Conservation (phyloP, 2,329 filamentous ascomycete genomes). For the Escovopsis weberi region DNA sequence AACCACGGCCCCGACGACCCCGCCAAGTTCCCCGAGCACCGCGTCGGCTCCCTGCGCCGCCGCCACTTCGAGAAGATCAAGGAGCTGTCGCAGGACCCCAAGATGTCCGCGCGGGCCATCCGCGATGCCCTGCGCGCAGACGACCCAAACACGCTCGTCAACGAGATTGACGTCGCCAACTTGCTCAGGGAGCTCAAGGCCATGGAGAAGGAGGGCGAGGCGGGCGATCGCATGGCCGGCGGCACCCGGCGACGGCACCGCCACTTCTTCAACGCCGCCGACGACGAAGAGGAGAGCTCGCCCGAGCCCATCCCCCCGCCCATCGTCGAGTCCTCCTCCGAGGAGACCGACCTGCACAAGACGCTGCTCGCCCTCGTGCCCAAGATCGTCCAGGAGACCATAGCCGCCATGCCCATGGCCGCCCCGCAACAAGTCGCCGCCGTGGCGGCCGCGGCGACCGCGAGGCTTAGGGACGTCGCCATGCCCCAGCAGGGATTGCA, state of each 20-base stretch:
- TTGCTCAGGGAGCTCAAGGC: background rate
- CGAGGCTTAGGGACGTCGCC: background rate
- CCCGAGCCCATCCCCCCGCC: background rate
- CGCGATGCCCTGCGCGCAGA: background rate
- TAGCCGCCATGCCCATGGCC: background rate
- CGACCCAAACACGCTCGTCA: background rate
- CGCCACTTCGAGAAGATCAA: constrained; percentile 1
- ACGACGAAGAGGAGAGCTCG: background rate
- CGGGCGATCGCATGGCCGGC: background rate
- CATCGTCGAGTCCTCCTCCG: background rate
- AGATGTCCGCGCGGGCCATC: background rate
- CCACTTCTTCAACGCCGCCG: background rate
- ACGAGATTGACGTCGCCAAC: background rate
- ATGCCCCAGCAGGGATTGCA: background rate
- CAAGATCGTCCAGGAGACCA: constrained; percentile 1
- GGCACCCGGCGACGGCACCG: background rate
- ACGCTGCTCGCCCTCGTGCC: background rate
- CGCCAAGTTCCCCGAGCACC: background rate
- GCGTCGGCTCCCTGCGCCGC: background rate
- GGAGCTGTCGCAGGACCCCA: background rate
- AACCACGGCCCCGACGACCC: background rate
- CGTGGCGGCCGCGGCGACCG: background rate
- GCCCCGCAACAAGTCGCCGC: background rate
- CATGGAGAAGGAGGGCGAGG: background rate
- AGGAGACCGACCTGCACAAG: background rate